Evolutionary conservation across 192 early-diverging fungal species (phyloP), one percentile per base, ranked within the genome.

Genomic region (Coemansia sp.): DNA sequence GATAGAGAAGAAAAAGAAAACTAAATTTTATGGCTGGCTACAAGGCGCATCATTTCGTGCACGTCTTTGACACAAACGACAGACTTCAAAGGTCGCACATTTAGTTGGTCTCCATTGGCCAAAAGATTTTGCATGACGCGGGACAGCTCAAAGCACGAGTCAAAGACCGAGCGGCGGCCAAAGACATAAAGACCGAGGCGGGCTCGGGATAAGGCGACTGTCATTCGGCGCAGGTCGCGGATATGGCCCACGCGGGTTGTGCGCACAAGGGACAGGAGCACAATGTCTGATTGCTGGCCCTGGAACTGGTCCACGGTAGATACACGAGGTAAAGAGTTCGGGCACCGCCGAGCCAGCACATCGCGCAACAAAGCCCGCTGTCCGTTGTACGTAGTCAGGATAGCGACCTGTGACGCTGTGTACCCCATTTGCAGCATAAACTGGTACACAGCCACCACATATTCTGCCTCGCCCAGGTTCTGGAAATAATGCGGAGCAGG

Each of bases 381-480:
- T 20, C 98, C 98, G 66, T 98, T 96, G 64, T 99, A 99, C 0
- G 98, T 95, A 11, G 98, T 98, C 60, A 99, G 72, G 39, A 99
- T 92, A 0, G 92, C 83, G 53, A 99, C 97, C 27, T 87, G 87
- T n/a, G 90, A 86, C 0, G 92, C 85, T 3, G 94, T 89, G 59
- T 98, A 98, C 1, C 98, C 98, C 51, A 94, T 57, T 29, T 97
- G 73, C 38, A 94, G 84, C 96, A 99, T 95, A 82, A 96, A 98
- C 74, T 94, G 93, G 84, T 88, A 99, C 16, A 90, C 84, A 4
- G 94, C 94, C 18, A 99, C 96, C 10, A 95, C 83, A 73, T 93
- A 98, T 78, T 99, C 98, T 53, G 98, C 98, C 65, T 99, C 98
- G 24, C 92, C 96, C 59, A 98, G 80, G 72, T 98, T 99, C 82